Evolutionary conservation across 495 filamentous ascomycete species (phyloP).

Genomic region (Aspergillus kassunensis): DNA sequence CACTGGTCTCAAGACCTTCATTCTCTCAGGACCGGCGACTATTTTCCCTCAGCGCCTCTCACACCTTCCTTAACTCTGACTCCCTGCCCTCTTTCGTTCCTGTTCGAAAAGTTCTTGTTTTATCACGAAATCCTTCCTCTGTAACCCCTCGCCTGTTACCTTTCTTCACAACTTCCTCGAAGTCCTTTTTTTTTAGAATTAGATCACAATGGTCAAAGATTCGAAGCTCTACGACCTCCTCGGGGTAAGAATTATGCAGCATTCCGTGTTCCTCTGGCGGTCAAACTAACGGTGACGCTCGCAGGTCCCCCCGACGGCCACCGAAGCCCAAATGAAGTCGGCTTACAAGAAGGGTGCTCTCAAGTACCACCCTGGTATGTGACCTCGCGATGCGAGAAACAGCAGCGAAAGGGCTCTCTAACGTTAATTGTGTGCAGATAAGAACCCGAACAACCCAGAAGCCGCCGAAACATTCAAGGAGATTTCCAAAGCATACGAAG

Average conservation of each 20-base stretch:
- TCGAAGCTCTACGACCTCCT: constrained; percentile 82
- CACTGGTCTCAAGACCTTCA: background rate
- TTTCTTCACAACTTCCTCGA: background rate
- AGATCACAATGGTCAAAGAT: constrained; percentile 79
- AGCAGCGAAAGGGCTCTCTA: background rate
- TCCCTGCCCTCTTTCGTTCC: constrained; percentile 9
- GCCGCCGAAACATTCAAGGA: constrained; percentile 98
- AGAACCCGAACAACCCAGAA: constrained; percentile 90
- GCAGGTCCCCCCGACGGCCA: constrained; percentile 67
- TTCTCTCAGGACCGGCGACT: constrained; percentile 8
- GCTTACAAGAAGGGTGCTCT: constrained; percentile 89
- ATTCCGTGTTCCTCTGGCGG: background rate
- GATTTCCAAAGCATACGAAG: constrained; percentile 90
- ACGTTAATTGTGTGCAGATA: constrained; percentile 56
- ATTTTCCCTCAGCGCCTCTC: constrained; percentile 10
- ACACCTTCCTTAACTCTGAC: constrained; percentile 2
- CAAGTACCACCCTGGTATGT: constrained; percentile 84
- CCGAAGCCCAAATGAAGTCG: constrained; percentile 77
- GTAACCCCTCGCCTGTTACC: constrained; percentile 16
- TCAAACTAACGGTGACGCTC: constrained; percentile 24
- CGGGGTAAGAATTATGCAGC: constrained; percentile 57
- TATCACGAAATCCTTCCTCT: constrained; percentile 4
- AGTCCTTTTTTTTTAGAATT: constrained; percentile 19
- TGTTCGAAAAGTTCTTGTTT: constrained; percentile 21
- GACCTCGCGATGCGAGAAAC: background rate